phyloP scores from a whole-genome alignment of 2,329 filamentous ascomycete genomes.

The Aspergillus pseudonomiae region DNA sequence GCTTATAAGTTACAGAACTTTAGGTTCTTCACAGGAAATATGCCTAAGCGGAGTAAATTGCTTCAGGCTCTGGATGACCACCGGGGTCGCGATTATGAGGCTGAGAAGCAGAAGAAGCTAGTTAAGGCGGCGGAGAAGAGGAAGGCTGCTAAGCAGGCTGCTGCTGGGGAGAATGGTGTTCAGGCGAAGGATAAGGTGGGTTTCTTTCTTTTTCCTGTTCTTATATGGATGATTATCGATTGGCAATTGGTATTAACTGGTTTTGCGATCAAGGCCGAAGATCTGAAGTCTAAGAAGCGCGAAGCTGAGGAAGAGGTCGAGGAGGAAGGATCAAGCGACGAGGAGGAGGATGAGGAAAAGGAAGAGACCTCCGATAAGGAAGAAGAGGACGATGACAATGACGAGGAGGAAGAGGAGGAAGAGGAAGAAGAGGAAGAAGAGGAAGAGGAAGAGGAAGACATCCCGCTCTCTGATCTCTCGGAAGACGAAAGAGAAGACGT shows the following conservation, averaged over 20 bases:
- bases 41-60: slow-evolving; percentile 61
- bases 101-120: slow-evolving; percentile 76
- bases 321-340: slow-evolving; percentile 32
- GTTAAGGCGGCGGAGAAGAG: slow-evolving; percentile 52
- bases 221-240: neutral
- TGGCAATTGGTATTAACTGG: slow-evolving; percentile 6
- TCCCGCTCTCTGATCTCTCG: slow-evolving; percentile 81
- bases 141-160: slow-evolving; percentile 39
- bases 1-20: slow-evolving; percentile 9
- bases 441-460: slow-evolving; percentile 80
- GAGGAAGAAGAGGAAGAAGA: slow-evolving; percentile 67
- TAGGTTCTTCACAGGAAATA: slow-evolving; percentile 20
- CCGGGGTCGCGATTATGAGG: slow-evolving; percentile 68
- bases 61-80: slow-evolving; percentile 61
- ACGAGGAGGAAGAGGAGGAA: slow-evolving; percentile 44
- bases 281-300: slow-evolving; percentile 23
- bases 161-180: slow-evolving; percentile 16
- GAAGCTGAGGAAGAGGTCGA: slow-evolving; percentile 46
- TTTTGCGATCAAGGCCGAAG: slow-evolving; percentile 3
- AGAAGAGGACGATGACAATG: slow-evolving; percentile 36
- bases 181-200: slow-evolving; percentile 18
- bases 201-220: neutral
- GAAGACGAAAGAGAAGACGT: slow-evolving; percentile 85
- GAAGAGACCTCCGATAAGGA: slow-evolving; percentile 35
- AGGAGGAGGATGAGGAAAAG: slow-evolving; percentile 28